phyloP scores from a whole-genome alignment of 345 rosid species.

The Draba incana region DNA sequence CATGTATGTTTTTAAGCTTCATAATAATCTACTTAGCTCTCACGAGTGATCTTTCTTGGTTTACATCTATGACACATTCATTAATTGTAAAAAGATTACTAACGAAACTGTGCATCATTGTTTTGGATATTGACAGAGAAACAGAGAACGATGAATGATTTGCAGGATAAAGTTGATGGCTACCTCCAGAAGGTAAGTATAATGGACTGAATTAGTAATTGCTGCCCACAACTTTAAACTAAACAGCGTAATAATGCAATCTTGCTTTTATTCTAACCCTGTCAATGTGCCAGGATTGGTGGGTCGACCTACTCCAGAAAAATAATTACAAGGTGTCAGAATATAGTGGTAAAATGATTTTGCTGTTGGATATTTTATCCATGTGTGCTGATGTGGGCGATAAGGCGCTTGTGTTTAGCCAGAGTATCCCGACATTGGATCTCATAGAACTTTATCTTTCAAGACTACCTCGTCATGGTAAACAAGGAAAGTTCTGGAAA shows the following conservation, averaged over 20 bases:
- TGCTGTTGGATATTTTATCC: constrained; percentile 85
- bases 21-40: constrained; percentile 9
- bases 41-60: constrained; percentile 18
- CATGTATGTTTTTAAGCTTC: constrained; percentile 12
- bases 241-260: constrained; percentile 1
- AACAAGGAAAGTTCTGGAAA: constrained; percentile 86
- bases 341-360: constrained; percentile 97
- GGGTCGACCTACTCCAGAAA: constrained; percentile 87
- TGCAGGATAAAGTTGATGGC: constrained; percentile 65
- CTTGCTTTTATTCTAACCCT: constrained; percentile 8
- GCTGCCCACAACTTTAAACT: constrained; percentile 12
- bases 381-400: constrained; percentile 80
- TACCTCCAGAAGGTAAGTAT: constrained; percentile 69
- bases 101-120: constrained; percentile 9
- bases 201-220: constrained; percentile 7
- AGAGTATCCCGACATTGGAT: constrained; percentile 97
- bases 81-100: neutral
- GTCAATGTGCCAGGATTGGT: constrained; percentile 75
- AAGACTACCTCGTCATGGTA: constrained; percentile 70
- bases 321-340: constrained; percentile 68
- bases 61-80: constrained; percentile 5
- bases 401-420: constrained; percentile 95
- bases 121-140: constrained; percentile 57
- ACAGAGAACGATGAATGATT: constrained; percentile 50
- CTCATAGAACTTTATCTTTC: constrained; percentile 94